Base-by-base conservation (phyloP, 1,139 yeast genomes). In the Kluyveromyces marxianus region DNA sequence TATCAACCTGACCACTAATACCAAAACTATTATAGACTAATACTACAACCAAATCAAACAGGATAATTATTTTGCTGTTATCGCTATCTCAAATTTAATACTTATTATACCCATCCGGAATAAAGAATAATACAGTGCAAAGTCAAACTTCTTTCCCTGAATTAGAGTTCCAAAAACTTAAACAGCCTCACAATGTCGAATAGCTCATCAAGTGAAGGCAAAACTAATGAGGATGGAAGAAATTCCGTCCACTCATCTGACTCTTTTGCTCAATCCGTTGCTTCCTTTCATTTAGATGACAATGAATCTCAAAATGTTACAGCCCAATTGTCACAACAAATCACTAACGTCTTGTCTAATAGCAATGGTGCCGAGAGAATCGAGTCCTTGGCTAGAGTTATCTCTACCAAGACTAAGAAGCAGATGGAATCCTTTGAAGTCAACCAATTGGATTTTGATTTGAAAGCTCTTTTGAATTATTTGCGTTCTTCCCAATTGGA, bases 361-460 rank as follows among this genome's bases (percentile, higher is more conserved):
- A 61, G 58, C 7, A 56, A 63, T 7, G 69, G 69, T 46, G 59
- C 68, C 7, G 62, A 65, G 39, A 66, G 66, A 48, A 59, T 71
- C 44, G 72, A 68, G 52, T 63, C 72, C 21, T 59, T 71, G 48
- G 68, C 72, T 3, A 65, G 73, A 55, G 70, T 68, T 34, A 53
- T 71, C 41, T 69, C 74, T 25, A 66, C 69, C n/a, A 66, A 69
- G 58, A 67, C 71, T 35, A 64, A 65, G 47, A 58, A 57, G 41
- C 59, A 64, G 49, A 56, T 66, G 62, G 69, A 67, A 40, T 52
- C 58, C 35, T 63, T 71, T 41, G 69, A 65, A 49, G 59, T 70
- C 39, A 62, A 69, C 48, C 67, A 69, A 7, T 42, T 62, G 46
- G 71, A 71, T 52, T 70, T 71, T 49, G 74, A 70, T 53, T 57